Conservation (phyloP, 495 filamentous ascomycete genomes). For the Penicillium angulare region DNA sequence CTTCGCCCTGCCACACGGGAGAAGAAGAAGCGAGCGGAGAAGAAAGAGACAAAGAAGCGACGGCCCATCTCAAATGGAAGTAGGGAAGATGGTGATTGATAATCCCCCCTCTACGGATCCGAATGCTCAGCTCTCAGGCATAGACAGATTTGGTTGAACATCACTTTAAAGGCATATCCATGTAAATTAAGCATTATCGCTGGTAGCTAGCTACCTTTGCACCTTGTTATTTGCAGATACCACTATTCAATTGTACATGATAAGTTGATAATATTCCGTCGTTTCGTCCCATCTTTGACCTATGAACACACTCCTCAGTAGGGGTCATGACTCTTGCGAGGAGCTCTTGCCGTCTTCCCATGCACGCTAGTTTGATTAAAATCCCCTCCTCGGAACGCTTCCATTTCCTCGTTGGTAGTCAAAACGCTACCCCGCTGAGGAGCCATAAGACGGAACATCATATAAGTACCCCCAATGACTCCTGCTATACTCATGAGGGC, state of each 20-base stretch:
- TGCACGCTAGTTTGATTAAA: constrained; percentile 10
- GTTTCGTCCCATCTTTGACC: neutral
- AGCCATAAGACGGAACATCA: constrained; percentile 16
- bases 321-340: too few species aligned
- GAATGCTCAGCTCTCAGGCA: neutral
- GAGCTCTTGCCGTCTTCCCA: constrained; percentile 5
- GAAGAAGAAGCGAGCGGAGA: constrained; percentile 32
- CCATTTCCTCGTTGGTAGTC: constrained; percentile 14
- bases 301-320: too few species aligned
- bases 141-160: neutral
- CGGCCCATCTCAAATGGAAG: constrained; percentile 14
- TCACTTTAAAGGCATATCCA: neutral
- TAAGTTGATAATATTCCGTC: neutral
- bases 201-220: neutral
- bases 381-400: constrained; percentile 2
- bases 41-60: constrained; percentile 28
- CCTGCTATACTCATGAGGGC: constrained; percentile 17
- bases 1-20: constrained; percentile 20
- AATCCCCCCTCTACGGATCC: neutral
- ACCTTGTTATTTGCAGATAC: neutral
- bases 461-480: constrained; percentile 16
- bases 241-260: neutral
- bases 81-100: constrained; percentile 20
- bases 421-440: constrained; percentile 4
- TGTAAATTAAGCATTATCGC: neutral